A percentile compares a stretch with the other conserved stretches of the same genome.
Evolutionary conservation across 352 stramenopile species (phyloP).

Genomic region (Aphanomyces astaci): DNA sequence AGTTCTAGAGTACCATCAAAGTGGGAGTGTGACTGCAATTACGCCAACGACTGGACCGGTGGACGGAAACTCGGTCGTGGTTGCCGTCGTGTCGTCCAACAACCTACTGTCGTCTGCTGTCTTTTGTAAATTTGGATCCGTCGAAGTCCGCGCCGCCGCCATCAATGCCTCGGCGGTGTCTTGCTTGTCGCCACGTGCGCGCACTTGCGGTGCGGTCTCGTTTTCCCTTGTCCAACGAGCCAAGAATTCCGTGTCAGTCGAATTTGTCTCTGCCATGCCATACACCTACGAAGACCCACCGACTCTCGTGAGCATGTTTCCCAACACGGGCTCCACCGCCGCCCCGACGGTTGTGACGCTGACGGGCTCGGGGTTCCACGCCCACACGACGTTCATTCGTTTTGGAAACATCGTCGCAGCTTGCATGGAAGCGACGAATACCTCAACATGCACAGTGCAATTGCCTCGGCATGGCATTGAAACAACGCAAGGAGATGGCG

Average conservation of each 20-base stretch:
- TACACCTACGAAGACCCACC: not conserved
- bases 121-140: constrained; percentile 36
- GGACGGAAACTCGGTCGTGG: constrained; percentile 31
- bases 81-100: constrained; percentile 27
- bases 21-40: constrained; percentile 28
- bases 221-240: constrained; percentile 4
- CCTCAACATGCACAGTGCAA: constrained; percentile 4
- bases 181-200: not conserved
- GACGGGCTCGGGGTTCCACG: not conserved
- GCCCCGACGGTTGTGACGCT: not conserved
- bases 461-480: not conserved
- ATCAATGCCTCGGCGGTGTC: constrained; percentile 12
- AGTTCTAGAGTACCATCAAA: constrained; percentile 16
- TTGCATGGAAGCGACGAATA: not conserved
- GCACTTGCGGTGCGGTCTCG: not conserved
- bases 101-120: constrained; percentile 13
- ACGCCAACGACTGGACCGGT: constrained; percentile 27
- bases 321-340: not conserved
- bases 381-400: not conserved
- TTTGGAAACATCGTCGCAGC: not conserved
- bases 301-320: not conserved
- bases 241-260: not conserved
- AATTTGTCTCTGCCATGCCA: constrained; percentile 3
- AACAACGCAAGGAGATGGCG: not conserved
- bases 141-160: constrained; percentile 26